Conservation (phyloP, 2,329 filamentous ascomycete genomes). For the Scopulariopsis brevicaulis region DNA sequence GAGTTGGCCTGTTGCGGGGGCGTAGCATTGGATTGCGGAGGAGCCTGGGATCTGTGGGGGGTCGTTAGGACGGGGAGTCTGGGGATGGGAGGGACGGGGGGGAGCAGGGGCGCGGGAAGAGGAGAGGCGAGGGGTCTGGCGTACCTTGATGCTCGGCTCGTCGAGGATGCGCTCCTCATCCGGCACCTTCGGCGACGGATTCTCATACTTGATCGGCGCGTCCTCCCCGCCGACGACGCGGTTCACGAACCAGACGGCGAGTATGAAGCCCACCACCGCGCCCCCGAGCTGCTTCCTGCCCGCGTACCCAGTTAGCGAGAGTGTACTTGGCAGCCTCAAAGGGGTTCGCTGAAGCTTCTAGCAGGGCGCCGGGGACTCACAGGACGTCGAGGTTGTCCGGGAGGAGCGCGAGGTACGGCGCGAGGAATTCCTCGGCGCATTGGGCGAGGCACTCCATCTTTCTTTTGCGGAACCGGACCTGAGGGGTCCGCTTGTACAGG, state of each 20-base stretch:
- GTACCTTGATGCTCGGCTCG: constrained; percentile 47
- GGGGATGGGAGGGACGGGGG: background rate
- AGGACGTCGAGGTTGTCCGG: background rate
- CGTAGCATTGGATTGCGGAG: constrained; percentile 70
- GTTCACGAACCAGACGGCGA: constrained; percentile 1
- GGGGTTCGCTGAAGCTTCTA: background rate
- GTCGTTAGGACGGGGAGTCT: constrained; percentile 7
- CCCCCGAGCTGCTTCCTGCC: background rate
- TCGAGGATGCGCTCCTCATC: constrained; percentile 46
- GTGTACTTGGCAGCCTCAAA: too few species aligned
- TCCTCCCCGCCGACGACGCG: constrained; percentile 15
- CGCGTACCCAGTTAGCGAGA: background rate
- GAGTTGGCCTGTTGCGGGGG: constrained; percentile 77
- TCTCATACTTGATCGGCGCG: constrained; percentile 43
- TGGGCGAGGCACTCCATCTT: background rate
- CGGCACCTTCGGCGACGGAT: constrained; percentile 51
- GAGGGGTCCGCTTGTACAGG: background rate
- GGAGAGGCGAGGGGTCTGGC: too few species aligned
- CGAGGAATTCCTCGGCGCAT: background rate
- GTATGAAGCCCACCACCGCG: background rate
- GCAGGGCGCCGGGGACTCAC: background rate
- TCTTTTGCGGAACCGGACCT: background rate
- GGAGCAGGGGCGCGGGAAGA: background rate
- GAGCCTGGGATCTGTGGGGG: constrained; percentile 42
- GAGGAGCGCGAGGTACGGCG: background rate